A percentile compares a stretch with the other conserved stretches of the same genome.
These are phyloP conservation scores for Yamadazyma buinensis DNA, from an alignment of 1,139 yeast species.

Conservation along the genomic window DNA sequence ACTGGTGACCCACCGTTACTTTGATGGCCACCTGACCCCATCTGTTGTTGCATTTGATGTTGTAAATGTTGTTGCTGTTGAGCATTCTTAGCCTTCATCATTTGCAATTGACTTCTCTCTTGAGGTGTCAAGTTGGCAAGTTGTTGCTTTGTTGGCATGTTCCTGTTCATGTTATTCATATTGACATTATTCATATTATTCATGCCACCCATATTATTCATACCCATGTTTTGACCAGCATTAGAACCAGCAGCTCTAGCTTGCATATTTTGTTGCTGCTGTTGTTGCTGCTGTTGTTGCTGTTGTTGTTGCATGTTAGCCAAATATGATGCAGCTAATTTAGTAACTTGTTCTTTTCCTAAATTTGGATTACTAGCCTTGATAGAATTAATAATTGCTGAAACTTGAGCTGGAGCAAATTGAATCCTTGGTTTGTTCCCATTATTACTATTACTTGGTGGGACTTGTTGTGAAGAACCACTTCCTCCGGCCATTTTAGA, in stretches of 20 bases:
- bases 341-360: conserved; percentile 68
- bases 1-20: conserved; percentile 14
- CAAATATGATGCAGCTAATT: conserved; percentile 66
- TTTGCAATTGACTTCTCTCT: conserved; percentile 34
- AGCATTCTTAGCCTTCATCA: conserved; percentile 32
- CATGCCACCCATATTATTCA: conserved; percentile 7
- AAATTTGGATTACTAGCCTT: conserved; percentile 67
- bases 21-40: conserved; percentile 13
- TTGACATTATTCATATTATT: conserved; percentile 11
- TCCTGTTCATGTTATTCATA: conserved; percentile 3
- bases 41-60: conserved; percentile 4
- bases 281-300: conserved; percentile 32
- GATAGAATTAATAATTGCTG: conserved; percentile 66
- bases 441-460: conserved; percentile 13
- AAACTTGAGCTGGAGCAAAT: conserved; percentile 61
- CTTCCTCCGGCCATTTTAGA: neutral
- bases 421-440: conserved; percentile 35
- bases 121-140: conserved; percentile 34
- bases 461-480: conserved; percentile 13
- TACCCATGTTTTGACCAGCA: conserved; percentile 23
- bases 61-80: conserved; percentile 26
- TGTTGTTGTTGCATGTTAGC: conserved; percentile 57
- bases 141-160: conserved; percentile 18
- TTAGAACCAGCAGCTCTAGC: no score
- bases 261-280: conserved; percentile 14